Percentiles rank a stretch among this genome's conserved stretches.
These are phyloP conservation scores for Solanum sparsipilum DNA, from an alignment of 257 asterid genomes.

Conservation along the genomic window DNA sequence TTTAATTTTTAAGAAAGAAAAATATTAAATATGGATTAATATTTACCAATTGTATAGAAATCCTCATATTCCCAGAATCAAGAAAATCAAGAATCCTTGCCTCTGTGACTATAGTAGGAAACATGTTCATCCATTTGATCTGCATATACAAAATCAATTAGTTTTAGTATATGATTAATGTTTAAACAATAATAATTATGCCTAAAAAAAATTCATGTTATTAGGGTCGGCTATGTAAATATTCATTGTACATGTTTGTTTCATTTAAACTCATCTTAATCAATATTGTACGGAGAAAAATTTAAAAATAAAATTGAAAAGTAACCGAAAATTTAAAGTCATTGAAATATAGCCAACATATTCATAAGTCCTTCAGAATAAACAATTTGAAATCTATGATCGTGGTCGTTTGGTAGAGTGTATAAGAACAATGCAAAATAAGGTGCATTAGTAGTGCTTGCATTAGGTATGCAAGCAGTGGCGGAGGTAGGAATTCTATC, in stretches of 20 bases:
- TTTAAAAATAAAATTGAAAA: not conserved
- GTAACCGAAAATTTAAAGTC: no score
- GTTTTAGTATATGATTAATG: not conserved
- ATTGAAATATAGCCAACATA: not conserved
- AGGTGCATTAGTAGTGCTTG: no score
- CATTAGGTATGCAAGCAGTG: no score
- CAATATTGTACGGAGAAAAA: not conserved
- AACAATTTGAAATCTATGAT: not conserved
- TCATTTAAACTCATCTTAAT: not conserved
- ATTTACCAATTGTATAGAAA: constrained; percentile 18
- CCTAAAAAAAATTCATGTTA: not conserved
- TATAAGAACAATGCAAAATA: no score
- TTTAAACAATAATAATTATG: not conserved
- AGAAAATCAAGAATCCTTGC: constrained; percentile 38
- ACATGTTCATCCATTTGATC: constrained; percentile 53
- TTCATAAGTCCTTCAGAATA: not conserved
- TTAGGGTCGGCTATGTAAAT: not conserved
- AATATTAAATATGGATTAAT: not conserved
- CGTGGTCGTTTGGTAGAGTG: no score
- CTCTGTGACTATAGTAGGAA: constrained; percentile 43
- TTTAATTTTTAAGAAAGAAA: not conserved
- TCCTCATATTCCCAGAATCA: constrained; percentile 31
- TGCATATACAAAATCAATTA: constrained; percentile 2
- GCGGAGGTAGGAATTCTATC: no score
- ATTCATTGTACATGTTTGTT: not conserved